Evolutionary conservation across 2,329 filamentous ascomycete genomes (phyloP).

Genomic region (Colletotrichum gloeosporioides): DNA sequence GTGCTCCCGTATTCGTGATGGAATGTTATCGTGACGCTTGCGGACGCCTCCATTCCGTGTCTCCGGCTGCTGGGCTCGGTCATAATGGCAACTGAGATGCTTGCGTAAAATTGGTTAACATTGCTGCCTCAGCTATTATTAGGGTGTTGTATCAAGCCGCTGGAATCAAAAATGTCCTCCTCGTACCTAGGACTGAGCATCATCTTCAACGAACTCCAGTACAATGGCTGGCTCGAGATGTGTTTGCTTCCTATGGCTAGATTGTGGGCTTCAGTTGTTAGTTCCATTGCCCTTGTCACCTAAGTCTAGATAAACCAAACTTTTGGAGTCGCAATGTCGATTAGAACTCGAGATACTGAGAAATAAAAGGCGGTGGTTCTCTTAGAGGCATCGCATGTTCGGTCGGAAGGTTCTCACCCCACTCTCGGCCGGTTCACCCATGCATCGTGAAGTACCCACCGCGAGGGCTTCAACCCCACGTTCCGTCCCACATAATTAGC

Average conservation of each 20-base stretch:
- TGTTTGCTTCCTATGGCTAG: not conserved
- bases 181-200: not conserved
- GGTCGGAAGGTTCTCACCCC: not conserved
- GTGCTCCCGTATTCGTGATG: no score
- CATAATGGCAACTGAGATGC: not conserved
- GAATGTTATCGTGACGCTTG: not conserved
- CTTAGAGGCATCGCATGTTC: not conserved
- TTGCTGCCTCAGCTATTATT: no score
- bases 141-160: not conserved
- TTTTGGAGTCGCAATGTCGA: not conserved
- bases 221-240: not conserved
- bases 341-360: not conserved
- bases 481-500: not conserved
- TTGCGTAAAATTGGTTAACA: not conserved
- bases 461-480: not conserved
- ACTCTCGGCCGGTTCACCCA: not conserved
- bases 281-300: not conserved
- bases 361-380: not conserved
- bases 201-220: not conserved
- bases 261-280: not conserved
- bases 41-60: not conserved
- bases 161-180: not conserved
- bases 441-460: not conserved
- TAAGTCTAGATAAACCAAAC: no score
- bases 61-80: no score